Evolutionary conservation across 2,329 filamentous ascomycete genomes (phyloP).

Genomic region (Beauveria varroae): DNA sequence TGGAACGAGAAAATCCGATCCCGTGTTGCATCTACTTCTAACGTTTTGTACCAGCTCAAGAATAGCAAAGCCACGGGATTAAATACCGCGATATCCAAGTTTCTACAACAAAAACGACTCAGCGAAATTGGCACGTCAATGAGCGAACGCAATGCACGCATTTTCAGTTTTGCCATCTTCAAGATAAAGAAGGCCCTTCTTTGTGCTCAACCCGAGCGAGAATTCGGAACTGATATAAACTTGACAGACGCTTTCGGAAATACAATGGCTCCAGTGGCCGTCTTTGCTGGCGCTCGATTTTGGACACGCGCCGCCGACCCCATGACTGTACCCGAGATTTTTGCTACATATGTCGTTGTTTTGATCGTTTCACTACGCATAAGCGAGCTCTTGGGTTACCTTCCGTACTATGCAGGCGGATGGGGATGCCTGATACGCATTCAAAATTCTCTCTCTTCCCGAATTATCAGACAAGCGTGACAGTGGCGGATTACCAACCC

Average conservation of each 20-base stretch:
- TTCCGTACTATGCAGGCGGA: constrained; percentile 1
- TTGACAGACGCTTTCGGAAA: neutral
- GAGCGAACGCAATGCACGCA: constrained; percentile 1
- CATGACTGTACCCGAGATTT: neutral
- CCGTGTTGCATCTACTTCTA: neutral
- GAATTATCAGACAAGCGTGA: neutral
- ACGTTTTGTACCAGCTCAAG: constrained; percentile 1
- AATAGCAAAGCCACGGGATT: constrained; percentile 6
- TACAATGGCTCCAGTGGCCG: neutral
- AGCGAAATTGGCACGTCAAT: constrained; percentile 2
- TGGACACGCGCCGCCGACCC: neutral
- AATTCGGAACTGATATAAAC: neutral
- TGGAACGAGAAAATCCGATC: constrained; percentile 4
- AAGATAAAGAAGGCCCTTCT: neutral
- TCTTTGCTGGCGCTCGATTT: constrained; percentile 4
- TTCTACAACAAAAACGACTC: neutral
- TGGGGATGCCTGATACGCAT: constrained; percentile 1
- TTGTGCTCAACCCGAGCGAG: neutral
- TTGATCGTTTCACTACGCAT: neutral
- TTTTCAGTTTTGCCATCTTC: neutral
- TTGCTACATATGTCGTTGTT: neutral
- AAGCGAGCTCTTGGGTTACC: neutral
- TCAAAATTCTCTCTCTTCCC: neutral
- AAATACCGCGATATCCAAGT: neutral
- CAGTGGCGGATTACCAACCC: too few relatives aligned